Conservation (phyloP, 2,329 filamentous ascomycete genomes). For the Thielaviopsis musarum region DNA sequence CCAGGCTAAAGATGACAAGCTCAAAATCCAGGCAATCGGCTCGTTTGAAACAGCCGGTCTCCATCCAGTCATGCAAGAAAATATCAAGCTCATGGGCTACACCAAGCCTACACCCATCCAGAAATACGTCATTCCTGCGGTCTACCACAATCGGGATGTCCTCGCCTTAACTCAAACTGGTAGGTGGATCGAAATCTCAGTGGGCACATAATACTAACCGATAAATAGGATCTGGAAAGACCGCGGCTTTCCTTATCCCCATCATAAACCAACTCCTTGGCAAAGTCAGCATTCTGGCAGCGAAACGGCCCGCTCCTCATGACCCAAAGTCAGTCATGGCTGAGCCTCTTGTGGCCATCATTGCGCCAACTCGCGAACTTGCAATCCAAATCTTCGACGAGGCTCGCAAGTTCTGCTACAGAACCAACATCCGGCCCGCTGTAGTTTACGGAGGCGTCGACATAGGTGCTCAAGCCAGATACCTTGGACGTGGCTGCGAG, state of each 20-base stretch:
- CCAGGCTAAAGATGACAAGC: conserved; percentile 33
- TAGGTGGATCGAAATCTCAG: conserved; percentile 22
- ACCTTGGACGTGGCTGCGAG: conserved; percentile 74
- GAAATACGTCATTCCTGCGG: conserved; percentile 64
- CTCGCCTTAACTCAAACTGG: conserved; percentile 88
- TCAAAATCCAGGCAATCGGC: conserved; percentile 33
- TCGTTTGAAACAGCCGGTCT: conserved; percentile 61
- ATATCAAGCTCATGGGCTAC: conserved; percentile 60
- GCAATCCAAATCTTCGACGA: conserved; percentile 94
- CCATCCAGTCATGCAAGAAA: conserved; percentile 68
- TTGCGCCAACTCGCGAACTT: conserved; percentile 77
- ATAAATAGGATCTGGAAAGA: conserved; percentile 79
- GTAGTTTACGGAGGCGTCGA: conserved; percentile 79
- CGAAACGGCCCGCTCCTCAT: conserved; percentile 49
- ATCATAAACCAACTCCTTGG: conserved; percentile 87
- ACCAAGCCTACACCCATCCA: conserved; percentile 69
- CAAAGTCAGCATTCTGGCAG: conserved; percentile 77
- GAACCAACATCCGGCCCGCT: conserved; percentile 83
- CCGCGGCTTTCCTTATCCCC: conserved; percentile 78
- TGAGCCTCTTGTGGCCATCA: conserved; percentile 74
- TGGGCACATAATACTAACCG: conserved; percentile 6
- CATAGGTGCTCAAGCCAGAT: conserved; percentile 47
- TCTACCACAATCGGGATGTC: conserved; percentile 61
- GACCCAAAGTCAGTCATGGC: conserved; percentile 39
- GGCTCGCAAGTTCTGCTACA: conserved; percentile 79